Evolutionary conservation across 1,284 basidiomycete genomes (phyloP).

Genomic region (Tylopilus orsonianus): DNA sequence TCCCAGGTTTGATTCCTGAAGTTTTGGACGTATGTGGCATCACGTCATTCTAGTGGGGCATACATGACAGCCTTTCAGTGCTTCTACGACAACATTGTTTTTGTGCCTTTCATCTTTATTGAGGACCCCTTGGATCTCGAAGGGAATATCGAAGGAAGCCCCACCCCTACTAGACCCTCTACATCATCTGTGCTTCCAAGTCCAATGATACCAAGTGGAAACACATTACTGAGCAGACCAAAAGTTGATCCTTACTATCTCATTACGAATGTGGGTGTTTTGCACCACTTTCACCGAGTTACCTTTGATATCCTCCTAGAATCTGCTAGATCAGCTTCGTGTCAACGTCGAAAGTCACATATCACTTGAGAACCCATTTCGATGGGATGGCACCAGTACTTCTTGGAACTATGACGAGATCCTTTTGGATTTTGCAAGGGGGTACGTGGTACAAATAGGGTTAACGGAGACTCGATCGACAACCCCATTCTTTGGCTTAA

Average conservation of each 20-base stretch:
- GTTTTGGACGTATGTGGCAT: slow-evolving; percentile 72
- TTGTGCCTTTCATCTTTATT: slow-evolving; percentile 93
- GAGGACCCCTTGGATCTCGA: slow-evolving; percentile 82
- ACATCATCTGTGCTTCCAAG: slow-evolving; percentile 39
- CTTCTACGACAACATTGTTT: slow-evolving; percentile 96
- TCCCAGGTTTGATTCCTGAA: slow-evolving; percentile 83
- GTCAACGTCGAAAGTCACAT: slow-evolving; percentile 71
- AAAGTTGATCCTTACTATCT: slow-evolving; percentile 93
- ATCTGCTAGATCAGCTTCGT: slow-evolving; percentile 72
- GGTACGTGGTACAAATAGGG: slow-evolving; percentile 61
- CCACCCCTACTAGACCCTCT: slow-evolving; percentile 39
- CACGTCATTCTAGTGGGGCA: slow-evolving; percentile 2
- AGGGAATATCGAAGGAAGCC: slow-evolving; percentile 50
- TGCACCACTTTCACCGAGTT: slow-evolving; percentile 1
- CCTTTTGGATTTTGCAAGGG: slow-evolving; percentile 69
- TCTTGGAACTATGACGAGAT: slow-evolving; percentile 72
- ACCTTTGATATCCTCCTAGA: slow-evolving; percentile 39
- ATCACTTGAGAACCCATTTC: slow-evolving; percentile 71
- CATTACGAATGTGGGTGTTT: slow-evolving; percentile 69
- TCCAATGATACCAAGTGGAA: slow-evolving; percentile 38
- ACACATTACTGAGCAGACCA: slow-evolving; percentile 50
- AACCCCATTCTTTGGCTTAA: slow-evolving; percentile 50
- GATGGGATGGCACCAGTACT: slow-evolving; percentile 70
- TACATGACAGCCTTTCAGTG: slow-evolving; percentile 50
- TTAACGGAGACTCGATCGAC: slow-evolving; percentile 41